Base-by-base conservation (phyloP, 495 filamentous ascomycete genomes). In the Penicillium arizonense region DNA sequence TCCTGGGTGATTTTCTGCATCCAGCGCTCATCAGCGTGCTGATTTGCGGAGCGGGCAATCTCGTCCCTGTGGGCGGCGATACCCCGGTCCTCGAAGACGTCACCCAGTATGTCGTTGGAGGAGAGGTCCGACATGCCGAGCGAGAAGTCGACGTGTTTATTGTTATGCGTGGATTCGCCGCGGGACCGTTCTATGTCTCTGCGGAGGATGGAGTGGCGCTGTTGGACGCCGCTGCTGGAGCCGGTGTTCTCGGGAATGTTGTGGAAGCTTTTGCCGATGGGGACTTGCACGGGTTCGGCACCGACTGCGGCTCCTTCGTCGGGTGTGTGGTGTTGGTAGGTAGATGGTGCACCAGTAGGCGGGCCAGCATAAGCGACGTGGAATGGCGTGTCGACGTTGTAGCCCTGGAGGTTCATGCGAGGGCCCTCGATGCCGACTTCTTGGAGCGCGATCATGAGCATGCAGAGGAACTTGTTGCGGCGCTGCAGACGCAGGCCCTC, bases 391-490 rank as follows among this genome's bases (percentile, higher is more conserved):
- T 79, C 78, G 47, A 80, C 72, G 34, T 77, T 79, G 49, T 77
- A 71, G 42, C 90, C 89, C 26, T 89, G 86, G 64, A 82, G 84
- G 61, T 87, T 85, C 71, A 86, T 82, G 58, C 83, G 82, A 35
- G 91, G 91, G 34, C 90, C 90, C 78, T 96, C 89, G 62, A 96
- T 92, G 57, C 90, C 89, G 52, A 92, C 83, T 57, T 94, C 88
- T 46, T 84, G 77, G 57, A 97, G 88, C 38, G 87, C 81, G 43
- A 87, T 76, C 94, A 97, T 96, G 59, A 98, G 69, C 55, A 94
- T 92, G 56, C 88, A 91, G 56, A 95, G 92, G 72, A 97, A 96
- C 67, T 91, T 95, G 74, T 98, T 98, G 48, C n/a, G n/a, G n/a
- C n/a, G n/a, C n/a, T n/a, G n/a, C n/a, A n/a, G n/a, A n/a, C n/a